phyloP scores from a whole-genome alignment of 2,329 filamentous ascomycete species.

The Neonectria coccinea region DNA sequence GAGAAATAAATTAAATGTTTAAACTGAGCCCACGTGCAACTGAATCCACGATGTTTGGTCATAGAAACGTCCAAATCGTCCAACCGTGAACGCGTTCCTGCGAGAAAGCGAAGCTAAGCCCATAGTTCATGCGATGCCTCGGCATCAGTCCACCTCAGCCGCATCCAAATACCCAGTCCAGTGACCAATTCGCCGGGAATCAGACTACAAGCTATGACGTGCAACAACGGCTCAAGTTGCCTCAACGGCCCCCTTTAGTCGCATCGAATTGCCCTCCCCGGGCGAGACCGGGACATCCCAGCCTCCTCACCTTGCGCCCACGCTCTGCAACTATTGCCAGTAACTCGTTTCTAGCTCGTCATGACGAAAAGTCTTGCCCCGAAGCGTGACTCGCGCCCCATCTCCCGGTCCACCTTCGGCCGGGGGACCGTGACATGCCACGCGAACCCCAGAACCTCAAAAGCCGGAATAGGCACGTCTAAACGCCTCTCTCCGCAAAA shows the following conservation, averaged over 20 bases:
- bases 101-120: neutral
- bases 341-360: neutral
- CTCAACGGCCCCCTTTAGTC: neutral
- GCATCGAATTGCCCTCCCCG: neutral
- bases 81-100: neutral
- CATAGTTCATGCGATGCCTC: conserved; percentile 12
- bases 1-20: conserved; percentile 1
- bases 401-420: conserved; percentile 23
- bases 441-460: conserved; percentile 3
- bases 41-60: neutral
- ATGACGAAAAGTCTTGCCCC: conserved; percentile 11
- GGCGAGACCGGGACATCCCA: neutral
- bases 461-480: conserved; percentile 35
- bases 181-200: neutral
- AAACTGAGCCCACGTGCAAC: no score
- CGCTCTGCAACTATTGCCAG: neutral
- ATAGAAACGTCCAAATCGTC: neutral
- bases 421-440: conserved; percentile 13
- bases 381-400: conserved; percentile 23
- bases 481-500: conserved; percentile 26
- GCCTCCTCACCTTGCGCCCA: neutral
- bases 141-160: conserved; percentile 14
- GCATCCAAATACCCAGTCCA: neutral
- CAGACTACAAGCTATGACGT: neutral
- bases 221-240: neutral